A percentile compares a stretch with the other conserved stretches of the same genome.
Evolutionary conservation across 2,329 filamentous ascomycete genomes (phyloP).

Genomic region (Hortaea werneckii): DNA sequence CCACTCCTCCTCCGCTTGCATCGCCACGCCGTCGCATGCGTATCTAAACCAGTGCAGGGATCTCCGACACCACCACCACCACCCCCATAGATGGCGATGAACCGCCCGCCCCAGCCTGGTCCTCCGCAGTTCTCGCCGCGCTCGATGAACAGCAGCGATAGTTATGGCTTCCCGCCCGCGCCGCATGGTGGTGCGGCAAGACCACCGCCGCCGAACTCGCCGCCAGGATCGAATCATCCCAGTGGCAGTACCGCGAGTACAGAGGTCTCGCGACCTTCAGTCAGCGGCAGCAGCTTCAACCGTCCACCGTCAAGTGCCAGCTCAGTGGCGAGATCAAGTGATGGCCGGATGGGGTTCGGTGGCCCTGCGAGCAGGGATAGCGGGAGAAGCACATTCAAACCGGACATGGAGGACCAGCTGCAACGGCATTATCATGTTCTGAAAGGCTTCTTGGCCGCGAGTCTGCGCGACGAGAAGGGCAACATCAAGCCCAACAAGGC

Average conservation of each 20-base stretch:
- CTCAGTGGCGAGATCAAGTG: slow-evolving; percentile 77
- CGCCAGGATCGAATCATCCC: slow-evolving; percentile 29
- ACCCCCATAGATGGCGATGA: neutral
- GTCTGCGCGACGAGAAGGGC: slow-evolving; percentile 62
- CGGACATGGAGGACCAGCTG: slow-evolving; percentile 54
- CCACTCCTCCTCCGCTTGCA: too few relatives aligned
- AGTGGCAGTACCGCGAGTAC: slow-evolving; percentile 26
- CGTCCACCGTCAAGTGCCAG: slow-evolving; percentile 71
- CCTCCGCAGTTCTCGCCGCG: slow-evolving; percentile 54
- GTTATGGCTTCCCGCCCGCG: slow-evolving; percentile 18
- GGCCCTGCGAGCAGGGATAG: slow-evolving; percentile 31
- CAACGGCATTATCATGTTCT: slow-evolving; percentile 74
- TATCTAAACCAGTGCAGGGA: too few relatives aligned
- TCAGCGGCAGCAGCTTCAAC: slow-evolving; percentile 34
- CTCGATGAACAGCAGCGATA: slow-evolving; percentile 69
- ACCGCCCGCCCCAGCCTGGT: neutral
- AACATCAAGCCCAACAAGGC: slow-evolving; percentile 75
- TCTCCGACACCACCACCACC: neutral
- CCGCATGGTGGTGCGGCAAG: slow-evolving; percentile 23
- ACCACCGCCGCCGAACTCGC: slow-evolving; percentile 16
- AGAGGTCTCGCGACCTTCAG: slow-evolving; percentile 40
- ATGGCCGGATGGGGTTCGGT: slow-evolving; percentile 46
- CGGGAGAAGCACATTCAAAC: slow-evolving; percentile 42
- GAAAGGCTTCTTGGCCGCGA: slow-evolving; percentile 61
- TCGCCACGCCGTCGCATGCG: too few relatives aligned